A percentile compares a stretch with the other conserved stretches of the same genome.
phyloP scores from a whole-genome alignment of 2,329 filamentous ascomycete genomes.

The Neocatenulostroma microsporum region DNA sequence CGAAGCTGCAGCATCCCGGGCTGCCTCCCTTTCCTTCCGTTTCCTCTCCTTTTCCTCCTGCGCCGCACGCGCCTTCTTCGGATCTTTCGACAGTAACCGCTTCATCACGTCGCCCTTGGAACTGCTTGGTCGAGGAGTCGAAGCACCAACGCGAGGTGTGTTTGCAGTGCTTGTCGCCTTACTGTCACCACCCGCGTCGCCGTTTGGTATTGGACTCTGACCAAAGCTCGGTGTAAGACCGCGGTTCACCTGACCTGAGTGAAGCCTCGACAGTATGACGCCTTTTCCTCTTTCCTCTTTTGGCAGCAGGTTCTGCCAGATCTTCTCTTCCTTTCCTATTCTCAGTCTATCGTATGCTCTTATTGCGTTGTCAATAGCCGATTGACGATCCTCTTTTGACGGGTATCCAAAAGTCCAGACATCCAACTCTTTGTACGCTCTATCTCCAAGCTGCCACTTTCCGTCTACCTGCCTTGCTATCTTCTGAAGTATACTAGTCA shows the following conservation, averaged over 20 bases:
- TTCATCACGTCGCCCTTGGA: constrained; percentile 33
- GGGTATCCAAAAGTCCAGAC: constrained; percentile 55
- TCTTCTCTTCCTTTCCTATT: constrained; percentile 51
- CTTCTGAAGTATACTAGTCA: constrained; percentile 42
- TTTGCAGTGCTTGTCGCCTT: constrained; percentile 17
- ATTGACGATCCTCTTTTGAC: constrained; percentile 47
- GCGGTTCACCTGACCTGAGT: constrained; percentile 24
- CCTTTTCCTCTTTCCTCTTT: constrained; percentile 55
- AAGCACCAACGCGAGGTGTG: constrained; percentile 22
- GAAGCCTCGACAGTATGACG: constrained; percentile 52
- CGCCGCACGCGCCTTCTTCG: constrained; percentile 34
- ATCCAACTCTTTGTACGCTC: constrained; percentile 54
- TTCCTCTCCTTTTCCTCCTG: constrained; percentile 42
- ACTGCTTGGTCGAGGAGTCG: constrained; percentile 17
- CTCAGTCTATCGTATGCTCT: constrained; percentile 56
- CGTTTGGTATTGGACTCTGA: constrained; percentile 19
- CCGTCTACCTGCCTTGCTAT: constrained; percentile 46
- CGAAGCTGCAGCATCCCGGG: constrained; percentile 20
- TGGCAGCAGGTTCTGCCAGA: constrained; percentile 56
- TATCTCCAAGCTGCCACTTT: constrained; percentile 50
- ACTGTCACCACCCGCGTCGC: constrained; percentile 14
- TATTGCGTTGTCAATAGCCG: constrained; percentile 55
- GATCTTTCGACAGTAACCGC: constrained; percentile 34
- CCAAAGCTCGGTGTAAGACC: constrained; percentile 19
- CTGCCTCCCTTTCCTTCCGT: constrained; percentile 33